phyloP scores from a whole-genome alignment of 2,329 filamentous ascomycete genomes.

The Didymella lethalis region DNA sequence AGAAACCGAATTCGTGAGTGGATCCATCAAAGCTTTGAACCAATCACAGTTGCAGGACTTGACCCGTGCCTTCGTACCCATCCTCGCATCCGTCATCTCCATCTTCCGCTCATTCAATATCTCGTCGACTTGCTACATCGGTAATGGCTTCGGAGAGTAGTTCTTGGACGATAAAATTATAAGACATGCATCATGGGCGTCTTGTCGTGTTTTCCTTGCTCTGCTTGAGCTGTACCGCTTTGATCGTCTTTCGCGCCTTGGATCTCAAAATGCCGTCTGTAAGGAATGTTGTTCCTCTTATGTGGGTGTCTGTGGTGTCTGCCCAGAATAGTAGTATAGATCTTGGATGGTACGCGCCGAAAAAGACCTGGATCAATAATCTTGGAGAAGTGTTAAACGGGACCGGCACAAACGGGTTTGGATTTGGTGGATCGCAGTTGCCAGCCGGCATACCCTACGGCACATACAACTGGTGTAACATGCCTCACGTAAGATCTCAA shows the following conservation, averaged over 20 bases:
- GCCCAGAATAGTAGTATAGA: slow-evolving; percentile 34
- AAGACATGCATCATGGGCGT: slow-evolving; percentile 40
- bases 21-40: slow-evolving; percentile 2
- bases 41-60: slow-evolving; percentile 26
- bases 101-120: slow-evolving; percentile 21
- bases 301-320: slow-evolving; percentile 27
- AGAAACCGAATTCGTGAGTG: background rate
- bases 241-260: slow-evolving; percentile 34
- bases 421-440: slow-evolving; percentile 72
- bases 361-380: slow-evolving; percentile 64
- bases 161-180: slow-evolving; percentile 13
- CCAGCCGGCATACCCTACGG: slow-evolving; percentile 64
- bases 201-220: slow-evolving; percentile 21
- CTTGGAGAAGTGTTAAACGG: slow-evolving; percentile 65
- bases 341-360: slow-evolving; percentile 48
- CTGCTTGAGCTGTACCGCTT: slow-evolving; percentile 27
- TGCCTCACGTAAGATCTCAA: slow-evolving; percentile 76
- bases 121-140: slow-evolving; percentile 28
- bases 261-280: slow-evolving; percentile 29
- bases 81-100: slow-evolving; percentile 8
- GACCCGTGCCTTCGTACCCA: slow-evolving; percentile 30
- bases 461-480: slow-evolving; percentile 84
- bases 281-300: slow-evolving; percentile 26
- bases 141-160: slow-evolving; percentile 27
- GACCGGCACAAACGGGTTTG: slow-evolving; percentile 74